Base-by-base conservation (phyloP, 306 rosid genomes). In the Cercis canadensis region DNA sequence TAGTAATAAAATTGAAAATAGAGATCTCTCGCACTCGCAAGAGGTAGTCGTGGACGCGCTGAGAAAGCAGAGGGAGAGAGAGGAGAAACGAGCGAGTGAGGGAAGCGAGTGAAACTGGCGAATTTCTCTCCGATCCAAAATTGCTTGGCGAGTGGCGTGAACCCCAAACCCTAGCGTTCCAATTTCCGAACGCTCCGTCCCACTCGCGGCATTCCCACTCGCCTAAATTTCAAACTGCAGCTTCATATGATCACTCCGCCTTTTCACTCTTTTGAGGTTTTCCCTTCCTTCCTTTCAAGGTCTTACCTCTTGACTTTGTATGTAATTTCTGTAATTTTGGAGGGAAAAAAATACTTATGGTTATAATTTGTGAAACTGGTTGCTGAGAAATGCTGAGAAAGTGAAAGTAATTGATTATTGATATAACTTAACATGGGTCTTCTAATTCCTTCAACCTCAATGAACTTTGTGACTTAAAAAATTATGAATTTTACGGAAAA, bases 191-290 rank as follows among this genome's bases (percentile, higher is more conserved):
- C n/a, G n/a, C n/a, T n/a, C n/a, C n/a, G n/a, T n/a, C n/a, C n/a
- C 86, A 82, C 82, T 82, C 82, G 86, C 86, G 80, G 15, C 18
- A 57, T 59, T n/a, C 82, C 51, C 86, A 82, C 86, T 82, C 86
- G 86, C 86, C 66, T 34, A 31, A 6, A 9, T 60, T 72, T 66
- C 74, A 52, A 58, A 78, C 63, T 72, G 58, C 71, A 29, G 51
- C 65, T 56, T 33, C 58, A 34, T 46, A 69, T 70, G 74, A 49
- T 5, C 43, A 37, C 43, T 57, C 78, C 81, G 72, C 78, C 16
- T 54, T 81, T 70, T 72, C 6, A 7, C 24, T 7, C 13, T 7
- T 21, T 33, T 33, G 39, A 81, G 82, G 79, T 76, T 76, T 37
- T 53, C 5, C 37, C 39, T 36, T 11, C 64, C 17, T 15, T 44